Percentiles rank a stretch among this genome's conserved stretches.
Evolutionary conservation across 1,284 basidiomycete species (phyloP).

Genomic region (Sporisorium sorghi): DNA sequence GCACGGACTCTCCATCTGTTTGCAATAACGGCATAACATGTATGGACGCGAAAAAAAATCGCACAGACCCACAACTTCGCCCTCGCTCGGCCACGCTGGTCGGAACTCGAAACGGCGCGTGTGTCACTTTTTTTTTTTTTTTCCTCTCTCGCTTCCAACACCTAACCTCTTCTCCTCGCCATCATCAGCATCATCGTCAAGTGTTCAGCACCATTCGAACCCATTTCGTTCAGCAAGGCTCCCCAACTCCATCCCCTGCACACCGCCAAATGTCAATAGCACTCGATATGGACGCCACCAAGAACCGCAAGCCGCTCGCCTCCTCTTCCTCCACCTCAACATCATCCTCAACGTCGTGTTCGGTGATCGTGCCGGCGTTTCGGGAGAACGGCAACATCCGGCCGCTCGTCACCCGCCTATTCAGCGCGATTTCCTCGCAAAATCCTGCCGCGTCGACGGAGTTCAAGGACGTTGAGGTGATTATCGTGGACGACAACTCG

Average conservation of each 20-base stretch:
- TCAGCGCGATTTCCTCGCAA: slow-evolving; percentile 43
- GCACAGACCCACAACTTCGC: slow-evolving; percentile 8
- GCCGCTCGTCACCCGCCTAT: slow-evolving; percentile 71
- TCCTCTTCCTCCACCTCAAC: slow-evolving; percentile 15
- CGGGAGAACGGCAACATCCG: slow-evolving; percentile 61
- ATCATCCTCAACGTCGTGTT: slow-evolving; percentile 28
- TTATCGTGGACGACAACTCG: slow-evolving; percentile 54
- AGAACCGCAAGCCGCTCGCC: slow-evolving; percentile 22
- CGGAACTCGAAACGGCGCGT: not conserved
- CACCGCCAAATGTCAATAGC: slow-evolving; percentile 44
- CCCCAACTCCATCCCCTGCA: too few relatives aligned
- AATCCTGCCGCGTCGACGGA: slow-evolving; percentile 16
- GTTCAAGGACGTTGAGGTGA: slow-evolving; percentile 23
- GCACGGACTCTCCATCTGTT: not conserved
- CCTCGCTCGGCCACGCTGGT: too few relatives aligned
- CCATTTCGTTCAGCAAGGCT: too few relatives aligned
- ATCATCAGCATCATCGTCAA: not conserved
- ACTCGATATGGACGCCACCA: slow-evolving; percentile 48
- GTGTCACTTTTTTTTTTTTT: not conserved
- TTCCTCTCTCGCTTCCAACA: not conserved
- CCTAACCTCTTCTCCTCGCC: not conserved
- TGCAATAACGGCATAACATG: not conserved
- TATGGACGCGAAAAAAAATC: too few relatives aligned
- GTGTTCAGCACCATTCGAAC: not conserved
- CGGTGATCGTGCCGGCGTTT: slow-evolving; percentile 53